Base-by-base conservation (phyloP, 495 filamentous ascomycete genomes). In the Hapsidospora chrysogenum region DNA sequence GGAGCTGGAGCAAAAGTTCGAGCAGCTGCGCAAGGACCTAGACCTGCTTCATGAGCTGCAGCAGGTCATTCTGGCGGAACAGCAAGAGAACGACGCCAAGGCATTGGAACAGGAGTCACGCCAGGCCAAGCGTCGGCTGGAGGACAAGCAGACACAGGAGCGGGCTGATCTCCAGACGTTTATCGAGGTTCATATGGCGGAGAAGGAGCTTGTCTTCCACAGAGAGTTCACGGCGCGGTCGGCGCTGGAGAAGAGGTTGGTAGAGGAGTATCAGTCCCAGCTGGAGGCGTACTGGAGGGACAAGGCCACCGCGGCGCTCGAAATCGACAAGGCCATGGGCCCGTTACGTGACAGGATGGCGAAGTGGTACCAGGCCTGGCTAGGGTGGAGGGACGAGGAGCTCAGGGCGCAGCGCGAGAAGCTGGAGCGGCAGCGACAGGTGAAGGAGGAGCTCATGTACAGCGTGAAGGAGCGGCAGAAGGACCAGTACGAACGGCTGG, bases 391-490 rank as follows among this genome's bases (percentile, higher is more conserved):
- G 21, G 44, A 53, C 13, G 39, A 37, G 13, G 43, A 54, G 25
- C 25, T 58, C 1, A 41, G 41, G 9, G 32, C 29, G 13, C 38
- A 47, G 15, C 38, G 38, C 10, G 43, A 40, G 29, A 34, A 17
- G 8, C 23, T 43, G 8, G 38, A 40, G 7, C 54, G 56, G 17
- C 48, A 61, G 31, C 35, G 41, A 13, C 48, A 19, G 1, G 41
- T 54, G 18, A 30, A 34, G 11, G 46, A 48, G 29, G 52, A 54
- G 45, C 35, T 53, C n/a, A 45, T 49, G 46, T 38, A 50, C 2
- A 45, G 48, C 13, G 22, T 34, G 22, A 43, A 45, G 13, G 26
- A 27, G 4, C 43, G 50, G 7, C 14, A 45, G 23, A 36, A 44
- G 9, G 34, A 37, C 10, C 27, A 15, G 4, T 26, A 49, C 22